phyloP scores from a whole-genome alignment of 805 yeast genomes.

The Saturnispora galanensis region DNA sequence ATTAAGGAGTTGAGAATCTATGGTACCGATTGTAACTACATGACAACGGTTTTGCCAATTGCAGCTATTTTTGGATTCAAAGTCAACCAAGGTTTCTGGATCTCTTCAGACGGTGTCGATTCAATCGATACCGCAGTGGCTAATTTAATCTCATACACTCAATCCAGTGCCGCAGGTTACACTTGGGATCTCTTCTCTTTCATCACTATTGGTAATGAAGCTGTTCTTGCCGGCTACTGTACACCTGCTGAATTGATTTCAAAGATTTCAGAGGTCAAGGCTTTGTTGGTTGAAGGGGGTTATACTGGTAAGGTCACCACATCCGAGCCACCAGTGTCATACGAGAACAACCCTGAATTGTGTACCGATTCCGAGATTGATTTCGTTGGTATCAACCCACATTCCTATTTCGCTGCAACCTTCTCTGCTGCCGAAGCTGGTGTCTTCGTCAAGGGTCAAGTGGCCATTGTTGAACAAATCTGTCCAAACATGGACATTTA shows the following conservation, averaged over 20 bases:
- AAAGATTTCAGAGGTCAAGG: conserved; percentile 58
- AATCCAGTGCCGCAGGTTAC: conserved; percentile 31
- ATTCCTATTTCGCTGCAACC: conserved; percentile 67
- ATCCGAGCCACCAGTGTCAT: conserved; percentile 82
- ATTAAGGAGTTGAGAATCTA: conserved; percentile 64
- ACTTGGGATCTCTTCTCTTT: conserved; percentile 69
- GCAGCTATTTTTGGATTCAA: conserved; percentile 50
- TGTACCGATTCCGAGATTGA: conserved; percentile 67
- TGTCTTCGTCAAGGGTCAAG: conserved; percentile 54
- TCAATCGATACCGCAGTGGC: conserved; percentile 55
- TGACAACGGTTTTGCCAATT: conserved; percentile 54
- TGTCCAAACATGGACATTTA: conserved; percentile 49
- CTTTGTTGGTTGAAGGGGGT: conserved; percentile 54
- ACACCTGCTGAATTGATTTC: conserved; percentile 50
- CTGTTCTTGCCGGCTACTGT: conserved; percentile 53
- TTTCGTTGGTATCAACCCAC: conserved; percentile 78
- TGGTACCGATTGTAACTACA: conserved; percentile 77
- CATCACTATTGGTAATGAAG: conserved; percentile 86
- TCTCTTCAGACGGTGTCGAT: conserved; percentile 51
- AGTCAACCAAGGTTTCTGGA: conserved; percentile 86
- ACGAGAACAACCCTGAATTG: conserved; percentile 49
- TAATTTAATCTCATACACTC: conserved; percentile 39
- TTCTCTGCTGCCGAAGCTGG: conserved; percentile 65
- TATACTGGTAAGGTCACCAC: conserved; percentile 71
- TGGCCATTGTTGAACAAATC: conserved; percentile 37